Percentiles rank a stretch among this genome's conserved stretches.
Evolutionary conservation across 352 stramenopile genomes (phyloP).

Genomic region (Phytopythium helicoides): DNA sequence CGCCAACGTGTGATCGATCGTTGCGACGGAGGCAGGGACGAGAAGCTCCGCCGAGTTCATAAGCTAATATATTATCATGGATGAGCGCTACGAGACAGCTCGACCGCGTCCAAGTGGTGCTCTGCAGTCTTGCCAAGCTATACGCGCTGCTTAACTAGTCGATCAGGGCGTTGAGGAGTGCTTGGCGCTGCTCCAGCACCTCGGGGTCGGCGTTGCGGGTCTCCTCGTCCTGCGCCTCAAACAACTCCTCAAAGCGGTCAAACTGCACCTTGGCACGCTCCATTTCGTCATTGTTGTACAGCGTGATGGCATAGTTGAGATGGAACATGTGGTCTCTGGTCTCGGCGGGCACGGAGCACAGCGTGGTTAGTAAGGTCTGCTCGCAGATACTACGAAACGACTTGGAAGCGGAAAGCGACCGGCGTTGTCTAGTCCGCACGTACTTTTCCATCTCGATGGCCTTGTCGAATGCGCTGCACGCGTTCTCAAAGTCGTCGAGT

Average conservation of each 20-base stretch:
- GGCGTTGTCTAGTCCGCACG: conserved; percentile 3
- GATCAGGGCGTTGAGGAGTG: conserved; percentile 61
- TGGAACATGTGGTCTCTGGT: conserved; percentile 83
- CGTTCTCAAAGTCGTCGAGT: conserved; percentile 92
- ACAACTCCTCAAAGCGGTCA: conserved; percentile 81
- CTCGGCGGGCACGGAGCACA: neutral
- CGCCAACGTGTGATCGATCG: conserved; percentile 21
- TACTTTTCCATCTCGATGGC: conserved; percentile 87
- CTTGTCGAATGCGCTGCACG: conserved; percentile 91
- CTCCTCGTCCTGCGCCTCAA: conserved; percentile 68
- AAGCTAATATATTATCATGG: no score
- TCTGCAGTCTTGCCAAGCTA: no score
- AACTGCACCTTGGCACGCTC: conserved; percentile 84
- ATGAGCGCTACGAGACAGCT: no score
- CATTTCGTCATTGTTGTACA: conserved; percentile 91
- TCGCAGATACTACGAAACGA: no score
- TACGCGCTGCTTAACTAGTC: conserved; percentile 35
- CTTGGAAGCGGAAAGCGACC: no score
- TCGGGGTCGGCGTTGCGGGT: conserved; percentile 60
- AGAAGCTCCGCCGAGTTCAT: no score
- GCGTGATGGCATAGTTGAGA: conserved; percentile 87
- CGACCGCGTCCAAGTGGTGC: no score
- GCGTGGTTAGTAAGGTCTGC: neutral
- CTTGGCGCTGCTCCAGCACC: conserved; percentile 72
- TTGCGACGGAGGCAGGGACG: no score